Evolutionary conservation across 768 basidiomycete species (phyloP).

Genomic region (Suillus lakei): DNA sequence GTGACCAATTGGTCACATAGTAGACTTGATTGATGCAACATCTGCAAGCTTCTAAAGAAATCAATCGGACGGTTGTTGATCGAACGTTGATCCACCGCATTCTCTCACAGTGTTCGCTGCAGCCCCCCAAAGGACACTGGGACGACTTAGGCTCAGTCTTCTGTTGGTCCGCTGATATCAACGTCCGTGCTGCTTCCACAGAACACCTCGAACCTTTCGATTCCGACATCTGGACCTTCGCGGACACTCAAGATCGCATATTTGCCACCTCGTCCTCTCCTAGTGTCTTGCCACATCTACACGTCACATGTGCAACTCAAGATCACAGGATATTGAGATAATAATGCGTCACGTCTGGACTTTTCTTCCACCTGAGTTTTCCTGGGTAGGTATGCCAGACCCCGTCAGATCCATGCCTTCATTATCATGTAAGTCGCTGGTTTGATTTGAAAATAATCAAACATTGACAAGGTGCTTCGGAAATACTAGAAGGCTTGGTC

Average conservation of each 20-base stretch:
- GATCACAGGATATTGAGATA: constrained; percentile 58
- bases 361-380: constrained; percentile 67
- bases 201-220: constrained; percentile 15
- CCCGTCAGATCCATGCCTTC: no score
- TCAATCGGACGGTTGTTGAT: constrained; percentile 60
- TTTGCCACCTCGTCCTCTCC: not conserved
- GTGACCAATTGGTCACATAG: no score
- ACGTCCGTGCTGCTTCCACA: constrained; percentile 24
- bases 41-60: constrained; percentile 47
- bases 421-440: no score
- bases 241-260: not conserved
- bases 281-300: constrained; percentile 21
- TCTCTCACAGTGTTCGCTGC: constrained; percentile 28
- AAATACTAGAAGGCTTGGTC: not conserved
- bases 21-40: no score
- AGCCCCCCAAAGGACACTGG: constrained; percentile 12
- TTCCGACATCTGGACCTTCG: constrained; percentile 24
- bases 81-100: no score
- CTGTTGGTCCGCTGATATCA: constrained; percentile 45
- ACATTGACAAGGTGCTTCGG: not conserved
- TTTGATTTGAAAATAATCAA: not conserved
- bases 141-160: constrained; percentile 21
- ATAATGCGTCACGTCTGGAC: constrained; percentile 54
- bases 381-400: constrained; percentile 50
- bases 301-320: constrained; percentile 46